A percentile compares a stretch with the other conserved stretches of the same genome.
Conservation (phyloP, 768 basidiomycete genomes). For the Kwoniella botswanensis region DNA sequence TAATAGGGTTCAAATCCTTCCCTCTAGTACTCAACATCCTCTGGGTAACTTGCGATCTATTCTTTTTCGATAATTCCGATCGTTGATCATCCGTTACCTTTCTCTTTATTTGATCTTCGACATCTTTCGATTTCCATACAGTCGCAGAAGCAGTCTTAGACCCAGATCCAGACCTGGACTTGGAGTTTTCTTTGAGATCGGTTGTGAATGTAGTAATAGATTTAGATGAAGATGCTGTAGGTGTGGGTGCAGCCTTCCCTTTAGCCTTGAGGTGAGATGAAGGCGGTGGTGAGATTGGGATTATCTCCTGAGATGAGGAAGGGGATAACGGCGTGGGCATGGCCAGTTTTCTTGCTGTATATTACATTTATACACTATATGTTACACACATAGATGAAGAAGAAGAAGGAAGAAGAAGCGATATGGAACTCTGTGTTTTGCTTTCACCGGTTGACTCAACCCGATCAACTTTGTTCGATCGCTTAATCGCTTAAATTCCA, state of each 20-base stretch:
- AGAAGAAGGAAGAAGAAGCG: neutral
- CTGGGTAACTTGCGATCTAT: slow-evolving; percentile 31
- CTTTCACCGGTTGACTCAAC: slow-evolving; percentile 13
- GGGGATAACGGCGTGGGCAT: slow-evolving; percentile 46
- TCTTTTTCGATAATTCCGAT: slow-evolving; percentile 17
- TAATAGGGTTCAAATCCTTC: slow-evolving; percentile 49
- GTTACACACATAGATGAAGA: neutral
- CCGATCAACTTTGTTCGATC: neutral
- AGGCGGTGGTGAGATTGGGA: slow-evolving; percentile 47
- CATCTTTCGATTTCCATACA: neutral
- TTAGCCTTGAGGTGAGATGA: neutral
- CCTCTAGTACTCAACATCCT: slow-evolving; percentile 48
- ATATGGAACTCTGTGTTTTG: neutral
- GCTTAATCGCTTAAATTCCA: neutral
- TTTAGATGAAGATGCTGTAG: neutral
- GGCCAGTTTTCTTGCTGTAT: neutral
- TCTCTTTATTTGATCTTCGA: slow-evolving; percentile 31
- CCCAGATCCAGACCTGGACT: neutral
- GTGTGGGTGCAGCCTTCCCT: neutral
- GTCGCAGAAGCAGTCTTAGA: neutral
- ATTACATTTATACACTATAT: neutral
- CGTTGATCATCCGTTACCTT: slow-evolving; percentile 28
- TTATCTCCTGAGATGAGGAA: slow-evolving; percentile 52
- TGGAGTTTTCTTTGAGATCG: neutral
- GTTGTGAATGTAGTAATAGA: too few species aligned